These are phyloP conservation scores for Lasiosphaeris hirsuta DNA, from an alignment of 495 filamentous ascomycete genomes.

Conservation along the genomic window DNA sequence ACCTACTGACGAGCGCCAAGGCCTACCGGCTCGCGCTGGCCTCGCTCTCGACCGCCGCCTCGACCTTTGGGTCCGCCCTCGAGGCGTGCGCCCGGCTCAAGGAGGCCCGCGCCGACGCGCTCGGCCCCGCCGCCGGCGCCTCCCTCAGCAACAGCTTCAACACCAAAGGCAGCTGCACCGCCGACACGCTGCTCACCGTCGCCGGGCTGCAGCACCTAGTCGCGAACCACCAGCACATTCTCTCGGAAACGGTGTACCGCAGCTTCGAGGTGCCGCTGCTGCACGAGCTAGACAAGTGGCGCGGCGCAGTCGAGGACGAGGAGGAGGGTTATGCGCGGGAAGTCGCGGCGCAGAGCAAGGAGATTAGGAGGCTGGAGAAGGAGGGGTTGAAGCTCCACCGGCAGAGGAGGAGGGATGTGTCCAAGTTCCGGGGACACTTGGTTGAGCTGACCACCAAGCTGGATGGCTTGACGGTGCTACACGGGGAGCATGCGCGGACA, in stretches of 20 bases:
- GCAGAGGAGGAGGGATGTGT: constrained; percentile 52
- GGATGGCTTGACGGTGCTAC: constrained; percentile 56
- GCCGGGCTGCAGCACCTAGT: constrained; percentile 62
- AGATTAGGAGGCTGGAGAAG: constrained; percentile 58
- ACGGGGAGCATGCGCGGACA: constrained; percentile 54
- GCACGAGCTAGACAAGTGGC: constrained; percentile 62
- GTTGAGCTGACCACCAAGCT: constrained; percentile 57
- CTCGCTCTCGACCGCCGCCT: constrained; percentile 54
- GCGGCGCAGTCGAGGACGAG: constrained; percentile 54
- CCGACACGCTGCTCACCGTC: constrained; percentile 54
- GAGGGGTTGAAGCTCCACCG: constrained; percentile 57
- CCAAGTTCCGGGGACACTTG: constrained; percentile 50
- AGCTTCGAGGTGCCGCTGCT: constrained; percentile 62
- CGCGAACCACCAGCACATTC: constrained; percentile 63
- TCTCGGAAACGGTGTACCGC: constrained; percentile 61
- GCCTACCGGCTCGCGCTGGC: constrained; percentile 56
- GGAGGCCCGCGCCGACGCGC: constrained; percentile 50
- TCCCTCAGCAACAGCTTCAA: constrained; percentile 47
- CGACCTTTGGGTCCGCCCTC: constrained; percentile 57
- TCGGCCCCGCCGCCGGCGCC: constrained; percentile 30
- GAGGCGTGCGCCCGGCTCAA: constrained; percentile 63
- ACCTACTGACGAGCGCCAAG: constrained; percentile 57
- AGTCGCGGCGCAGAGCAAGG: constrained; percentile 45
- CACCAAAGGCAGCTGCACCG: constrained; percentile 54
- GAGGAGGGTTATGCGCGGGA: constrained; percentile 55